A percentile compares a stretch with the other conserved stretches of the same genome.
phyloP scores from a whole-genome alignment of 108 stramenopile genomes.

The Cyclotella cryptica region DNA sequence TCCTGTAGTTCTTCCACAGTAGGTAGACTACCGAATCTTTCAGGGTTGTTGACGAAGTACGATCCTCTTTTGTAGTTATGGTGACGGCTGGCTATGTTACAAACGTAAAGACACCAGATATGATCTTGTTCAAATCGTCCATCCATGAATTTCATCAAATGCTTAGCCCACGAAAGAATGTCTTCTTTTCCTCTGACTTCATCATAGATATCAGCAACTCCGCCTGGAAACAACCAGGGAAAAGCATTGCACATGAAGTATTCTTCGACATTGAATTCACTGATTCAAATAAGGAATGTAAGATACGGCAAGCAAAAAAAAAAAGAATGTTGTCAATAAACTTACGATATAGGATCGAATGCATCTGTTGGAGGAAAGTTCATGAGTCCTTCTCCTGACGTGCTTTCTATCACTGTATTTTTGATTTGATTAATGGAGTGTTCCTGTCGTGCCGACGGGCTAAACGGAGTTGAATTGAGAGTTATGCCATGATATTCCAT shows the following conservation, averaged over 20 bases:
- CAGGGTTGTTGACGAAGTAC: slow-evolving; percentile 14
- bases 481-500: no score
- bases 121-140: slow-evolving; percentile 26
- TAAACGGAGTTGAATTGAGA: no score
- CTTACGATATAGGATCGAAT: no score
- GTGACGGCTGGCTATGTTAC: background rate
- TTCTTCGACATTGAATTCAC: slow-evolving; percentile 14
- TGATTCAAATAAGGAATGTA: background rate
- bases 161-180: slow-evolving; percentile 18
- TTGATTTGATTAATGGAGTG: no score
- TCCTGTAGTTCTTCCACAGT: slow-evolving; percentile 28
- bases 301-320: no score
- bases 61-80: slow-evolving; percentile 13
- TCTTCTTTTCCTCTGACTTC: slow-evolving; percentile 3
- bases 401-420: no score
- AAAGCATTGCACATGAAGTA: slow-evolving; percentile 17
- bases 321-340: no score
- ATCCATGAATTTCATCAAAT: slow-evolving; percentile 30
- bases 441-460: no score
- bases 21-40: slow-evolving; percentile 7
- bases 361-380: no score
- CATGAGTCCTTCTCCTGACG: no score
- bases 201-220: slow-evolving; percentile 32
- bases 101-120: slow-evolving; percentile 7
- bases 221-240: slow-evolving; percentile 36